Base-by-base conservation (phyloP, 1,284 basidiomycete genomes). In the Sphaerobolus stellatus region DNA sequence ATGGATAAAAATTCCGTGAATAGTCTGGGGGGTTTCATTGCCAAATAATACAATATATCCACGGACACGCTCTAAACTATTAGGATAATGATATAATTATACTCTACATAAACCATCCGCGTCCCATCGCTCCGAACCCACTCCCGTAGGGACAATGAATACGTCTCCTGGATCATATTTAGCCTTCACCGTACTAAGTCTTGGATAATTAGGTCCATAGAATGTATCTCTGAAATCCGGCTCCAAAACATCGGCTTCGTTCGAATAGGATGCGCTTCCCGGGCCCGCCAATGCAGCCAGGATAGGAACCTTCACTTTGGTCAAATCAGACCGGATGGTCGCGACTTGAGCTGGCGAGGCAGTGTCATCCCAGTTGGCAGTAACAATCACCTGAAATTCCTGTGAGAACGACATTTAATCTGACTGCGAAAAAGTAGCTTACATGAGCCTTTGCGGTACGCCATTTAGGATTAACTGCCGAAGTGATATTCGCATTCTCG, bases 101-200 rank as follows among this genome's bases (percentile, higher is more conserved):
- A 62, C 50, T 44, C 48, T 61, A 54, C 67, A 68, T 20, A 64
- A 45, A 9, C 66, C 66, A 9, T 57, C 48, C 18, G 46, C 43
- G 47, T 68, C 64, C 70, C 67, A 68, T 30, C 57, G 24, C 53
- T 71, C 66, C 28, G 64, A 68, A 7, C 65, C 64, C 16, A 69
- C 66, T 8, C 67, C 68, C 14, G 61, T 58, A 1, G 43, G 56
- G 13, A 72, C 68, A 50, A 72, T 67, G 50, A 71, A 71, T 2
- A 71, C 52, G 34, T 66, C 67, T 6, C 59, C 50, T 8, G 68
- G 66, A 55, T 72, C 71, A 48, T 69, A 71, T 24, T 48, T 56
- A 1, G 48, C 43, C 58, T 72, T 72, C 40, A 71, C 64, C 1
- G 5, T 28, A 24, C 57, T 61, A 33, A 71, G 47, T 38, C 59